These are phyloP conservation scores for Eimeria sp. DNA, from an alignment of 169 alveolate species.

Conservation along the genomic window DNA sequence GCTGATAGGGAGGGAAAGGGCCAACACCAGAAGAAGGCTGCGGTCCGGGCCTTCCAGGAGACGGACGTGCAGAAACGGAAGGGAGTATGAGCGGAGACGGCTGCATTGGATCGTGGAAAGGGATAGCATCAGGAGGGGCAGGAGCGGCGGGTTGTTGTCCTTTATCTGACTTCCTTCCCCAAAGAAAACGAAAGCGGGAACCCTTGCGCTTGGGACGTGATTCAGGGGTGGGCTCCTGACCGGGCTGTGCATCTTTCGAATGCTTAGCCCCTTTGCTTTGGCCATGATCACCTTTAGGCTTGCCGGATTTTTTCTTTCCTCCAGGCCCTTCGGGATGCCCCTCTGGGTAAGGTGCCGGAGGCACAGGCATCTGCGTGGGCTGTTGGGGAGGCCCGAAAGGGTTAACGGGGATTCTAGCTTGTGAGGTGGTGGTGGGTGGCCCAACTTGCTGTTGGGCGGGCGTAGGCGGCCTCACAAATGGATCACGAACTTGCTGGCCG, in stretches of 20 bases:
- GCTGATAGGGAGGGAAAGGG: not conserved
- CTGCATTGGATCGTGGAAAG: not conserved
- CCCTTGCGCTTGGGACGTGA: not conserved
- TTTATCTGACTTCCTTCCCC: not conserved
- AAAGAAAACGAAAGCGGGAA: not conserved
- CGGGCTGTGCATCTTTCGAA: not conserved
- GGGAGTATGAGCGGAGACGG: not conserved
- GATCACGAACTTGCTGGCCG: not conserved
- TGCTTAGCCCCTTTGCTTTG: not conserved
- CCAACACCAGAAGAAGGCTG: not conserved
- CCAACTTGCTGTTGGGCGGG: too few relatives aligned
- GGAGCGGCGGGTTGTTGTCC: not conserved
- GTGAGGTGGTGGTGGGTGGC: not conserved
- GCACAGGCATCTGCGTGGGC: not conserved
- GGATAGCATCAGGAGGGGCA: not conserved
- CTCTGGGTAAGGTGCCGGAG: not conserved
- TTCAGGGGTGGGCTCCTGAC: not conserved
- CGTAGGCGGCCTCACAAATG: too few relatives aligned
- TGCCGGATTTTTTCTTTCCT: not conserved
- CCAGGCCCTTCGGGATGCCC: not conserved
- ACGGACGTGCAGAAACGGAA: not conserved
- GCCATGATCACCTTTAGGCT: not conserved
- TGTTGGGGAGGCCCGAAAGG: not conserved
- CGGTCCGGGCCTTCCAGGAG: not conserved
- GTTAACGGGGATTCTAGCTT: too few relatives aligned